phyloP scores from a whole-genome alignment of 2,329 filamentous ascomycete genomes.

The Hymenoscyphus occultus region DNA sequence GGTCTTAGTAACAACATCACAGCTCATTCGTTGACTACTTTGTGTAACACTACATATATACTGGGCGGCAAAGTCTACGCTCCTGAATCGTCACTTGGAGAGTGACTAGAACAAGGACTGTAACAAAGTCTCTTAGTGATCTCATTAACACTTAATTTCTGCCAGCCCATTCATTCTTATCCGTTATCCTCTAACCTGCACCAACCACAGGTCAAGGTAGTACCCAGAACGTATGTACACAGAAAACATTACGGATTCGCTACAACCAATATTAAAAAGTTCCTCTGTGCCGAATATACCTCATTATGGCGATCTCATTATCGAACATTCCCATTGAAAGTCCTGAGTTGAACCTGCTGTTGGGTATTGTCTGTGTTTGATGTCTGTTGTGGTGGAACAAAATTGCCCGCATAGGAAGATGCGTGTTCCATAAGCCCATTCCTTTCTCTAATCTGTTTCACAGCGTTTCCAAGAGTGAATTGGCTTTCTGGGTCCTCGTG shows the following conservation, averaged over 20 bases:
- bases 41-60: neutral
- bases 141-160: neutral
- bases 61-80: neutral
- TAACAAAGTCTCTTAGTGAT: neutral
- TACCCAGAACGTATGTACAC: neutral
- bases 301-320: neutral
- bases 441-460: constrained; percentile 51
- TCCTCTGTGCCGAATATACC: neutral
- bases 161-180: neutral
- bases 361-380: neutral
- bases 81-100: neutral
- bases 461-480: constrained; percentile 62
- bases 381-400: neutral
- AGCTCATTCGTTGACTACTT: neutral
- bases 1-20: neutral
- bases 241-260: neutral
- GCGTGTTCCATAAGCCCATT: constrained; percentile 6
- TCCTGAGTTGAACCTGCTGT: neutral
- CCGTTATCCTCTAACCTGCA: neutral
- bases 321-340: neutral
- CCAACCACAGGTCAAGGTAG: neutral
- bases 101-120: neutral
- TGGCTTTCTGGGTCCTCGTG: constrained; percentile 65
- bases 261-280: neutral
- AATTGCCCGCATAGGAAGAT: neutral